Percentiles rank a stretch among this genome's conserved stretches.
Conservation (phyloP, 345 rosid genomes). For the Pistacia atlantica region DNA sequence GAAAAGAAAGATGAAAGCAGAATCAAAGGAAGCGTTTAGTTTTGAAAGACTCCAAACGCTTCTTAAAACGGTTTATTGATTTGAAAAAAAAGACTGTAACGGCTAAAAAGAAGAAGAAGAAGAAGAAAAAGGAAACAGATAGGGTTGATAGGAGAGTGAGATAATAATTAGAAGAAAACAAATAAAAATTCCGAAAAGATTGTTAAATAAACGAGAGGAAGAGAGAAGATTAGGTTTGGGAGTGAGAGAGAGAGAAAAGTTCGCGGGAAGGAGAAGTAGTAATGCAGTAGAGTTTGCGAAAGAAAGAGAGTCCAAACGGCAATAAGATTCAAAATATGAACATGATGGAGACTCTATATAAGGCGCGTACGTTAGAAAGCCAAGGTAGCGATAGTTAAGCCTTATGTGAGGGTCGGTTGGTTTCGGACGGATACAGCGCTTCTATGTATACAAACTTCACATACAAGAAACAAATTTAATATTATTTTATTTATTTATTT, state of each 20-base stretch:
- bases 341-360: not conserved
- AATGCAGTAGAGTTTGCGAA: not conserved
- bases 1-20: constrained; percentile 6
- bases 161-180: not conserved
- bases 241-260: too few species aligned
- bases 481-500: too few species aligned
- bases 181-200: not conserved
- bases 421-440: too few species aligned
- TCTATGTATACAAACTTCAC: too few species aligned
- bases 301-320: not conserved
- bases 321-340: not conserved
- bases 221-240: not conserved
- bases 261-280: not conserved
- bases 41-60: not conserved
- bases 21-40: constrained; percentile 6
- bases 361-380: not conserved
- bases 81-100: not conserved
- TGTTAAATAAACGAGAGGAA: not conserved
- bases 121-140: not conserved
- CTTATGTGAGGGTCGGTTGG: too few species aligned
- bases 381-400: too few species aligned
- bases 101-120: not conserved
- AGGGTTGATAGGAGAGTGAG: not conserved
- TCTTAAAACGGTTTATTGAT: not conserved
- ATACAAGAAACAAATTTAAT: too few species aligned